Conservation (phyloP, 208 protist species). For the Trypanosoma boissoni region DNA sequence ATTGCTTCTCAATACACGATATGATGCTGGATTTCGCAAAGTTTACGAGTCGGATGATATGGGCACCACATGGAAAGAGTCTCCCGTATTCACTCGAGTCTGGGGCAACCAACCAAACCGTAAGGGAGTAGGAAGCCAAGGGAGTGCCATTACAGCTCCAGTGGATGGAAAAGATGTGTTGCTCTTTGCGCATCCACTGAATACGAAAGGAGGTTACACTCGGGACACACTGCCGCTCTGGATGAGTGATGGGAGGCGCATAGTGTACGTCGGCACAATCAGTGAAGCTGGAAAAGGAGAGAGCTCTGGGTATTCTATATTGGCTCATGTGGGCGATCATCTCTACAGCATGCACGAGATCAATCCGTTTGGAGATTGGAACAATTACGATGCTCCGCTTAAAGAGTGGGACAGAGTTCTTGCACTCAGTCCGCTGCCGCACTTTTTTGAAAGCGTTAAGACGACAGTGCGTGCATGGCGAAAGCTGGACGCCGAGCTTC, state of each 20-base stretch:
- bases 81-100: no score
- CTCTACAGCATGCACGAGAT: conserved; percentile 2
- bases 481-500: not conserved
- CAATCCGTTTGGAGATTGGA: no score
- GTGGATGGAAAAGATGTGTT: conserved; percentile 7
- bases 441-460: not conserved
- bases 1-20: not conserved
- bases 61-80: conserved; percentile 11
- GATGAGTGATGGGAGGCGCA: conserved; percentile 10
- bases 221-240: not conserved
- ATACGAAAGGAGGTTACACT: not conserved
- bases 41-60: conserved; percentile 10
- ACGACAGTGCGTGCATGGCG: not conserved
- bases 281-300: not conserved
- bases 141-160: not conserved
- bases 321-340: not conserved
- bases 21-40: not conserved
- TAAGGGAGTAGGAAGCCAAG: not conserved
- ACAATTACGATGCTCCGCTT: no score
- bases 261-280: not conserved
- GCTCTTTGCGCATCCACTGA: conserved; percentile 5
- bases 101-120: not conserved
- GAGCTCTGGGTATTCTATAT: not conserved
- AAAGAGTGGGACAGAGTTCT: no score
- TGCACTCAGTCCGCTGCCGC: not conserved